Conservation (phyloP, 306 rosid species). For the Alnus rubra region DNA sequence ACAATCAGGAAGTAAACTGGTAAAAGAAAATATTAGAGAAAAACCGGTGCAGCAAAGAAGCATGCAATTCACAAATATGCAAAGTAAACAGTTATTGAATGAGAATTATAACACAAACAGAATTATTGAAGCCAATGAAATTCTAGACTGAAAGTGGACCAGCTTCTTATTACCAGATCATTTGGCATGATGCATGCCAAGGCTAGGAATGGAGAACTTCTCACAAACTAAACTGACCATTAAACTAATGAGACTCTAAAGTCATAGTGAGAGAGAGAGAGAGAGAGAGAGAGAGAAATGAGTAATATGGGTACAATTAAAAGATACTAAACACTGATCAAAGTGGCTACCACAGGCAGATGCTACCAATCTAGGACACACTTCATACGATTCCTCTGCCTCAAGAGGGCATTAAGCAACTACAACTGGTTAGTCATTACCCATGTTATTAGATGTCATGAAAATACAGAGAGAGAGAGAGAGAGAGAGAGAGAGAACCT, state of each 20-base stretch:
- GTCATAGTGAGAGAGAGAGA: no score
- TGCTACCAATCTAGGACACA: no score
- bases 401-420: not conserved
- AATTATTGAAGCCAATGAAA: not conserved
- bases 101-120: not conserved
- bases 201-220: not conserved
- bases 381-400: not conserved
- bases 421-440: not conserved
- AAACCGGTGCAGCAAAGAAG: conserved; percentile 12
- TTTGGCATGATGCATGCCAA: not conserved
- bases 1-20: conserved; percentile 87
- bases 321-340: not conserved
- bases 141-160: not conserved
- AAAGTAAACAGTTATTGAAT: conserved; percentile 2
- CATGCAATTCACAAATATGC: conserved; percentile 3
- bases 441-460: not conserved
- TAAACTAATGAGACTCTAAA: not conserved
- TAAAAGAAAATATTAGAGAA: conserved; percentile 17
- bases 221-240: not conserved
- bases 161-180: not conserved
- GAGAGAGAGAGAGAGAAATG: not conserved
- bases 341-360: not conserved
- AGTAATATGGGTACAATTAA: not conserved
- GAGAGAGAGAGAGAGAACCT: conserved; percentile 45
- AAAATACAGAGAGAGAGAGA: not conserved